Evolutionary conservation across 768 basidiomycete genomes (phyloP).

Genomic region (Lactarius deliciosus): DNA sequence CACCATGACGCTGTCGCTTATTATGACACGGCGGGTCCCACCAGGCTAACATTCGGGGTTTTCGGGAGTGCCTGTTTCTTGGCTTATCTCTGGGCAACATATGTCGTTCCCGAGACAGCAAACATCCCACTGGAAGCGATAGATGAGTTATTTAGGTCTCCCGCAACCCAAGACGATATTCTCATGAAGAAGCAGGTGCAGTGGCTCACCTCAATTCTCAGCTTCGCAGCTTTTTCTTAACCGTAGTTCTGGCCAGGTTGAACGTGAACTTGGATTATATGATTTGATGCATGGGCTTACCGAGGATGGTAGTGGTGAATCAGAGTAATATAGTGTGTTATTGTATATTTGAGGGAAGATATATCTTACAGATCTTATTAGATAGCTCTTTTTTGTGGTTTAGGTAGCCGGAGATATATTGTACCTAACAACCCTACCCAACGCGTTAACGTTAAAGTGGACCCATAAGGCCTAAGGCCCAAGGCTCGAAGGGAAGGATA

Average conservation of each 20-base stretch:
- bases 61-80: slow-evolving; percentile 64
- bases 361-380: too few relatives aligned
- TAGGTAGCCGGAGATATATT: too few relatives aligned
- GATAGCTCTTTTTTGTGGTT: too few relatives aligned
- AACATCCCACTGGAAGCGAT: slow-evolving; percentile 75
- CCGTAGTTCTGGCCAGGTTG: slow-evolving; percentile 46
- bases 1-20: neutral
- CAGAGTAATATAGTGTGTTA: neutral
- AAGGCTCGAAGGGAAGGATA: too few relatives aligned
- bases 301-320: neutral
- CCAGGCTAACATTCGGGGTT: slow-evolving; percentile 64
- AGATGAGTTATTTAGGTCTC: slow-evolving; percentile 62
- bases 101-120: slow-evolving; percentile 73
- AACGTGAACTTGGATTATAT: slow-evolving; percentile 53
- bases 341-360: too few relatives aligned
- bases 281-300: slow-evolving; percentile 44
- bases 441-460: too few relatives aligned
- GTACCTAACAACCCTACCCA: too few relatives aligned
- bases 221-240: slow-evolving; percentile 4
- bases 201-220: neutral
- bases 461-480: too few relatives aligned
- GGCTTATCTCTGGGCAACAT: slow-evolving; percentile 71
- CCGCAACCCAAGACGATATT: slow-evolving; percentile 56
- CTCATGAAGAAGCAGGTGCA: slow-evolving; percentile 52
- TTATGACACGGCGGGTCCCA: neutral